Evolutionary conservation across 2,329 filamentous ascomycete species (phyloP).

Genomic region (Rutstroemia sydowiana): DNA sequence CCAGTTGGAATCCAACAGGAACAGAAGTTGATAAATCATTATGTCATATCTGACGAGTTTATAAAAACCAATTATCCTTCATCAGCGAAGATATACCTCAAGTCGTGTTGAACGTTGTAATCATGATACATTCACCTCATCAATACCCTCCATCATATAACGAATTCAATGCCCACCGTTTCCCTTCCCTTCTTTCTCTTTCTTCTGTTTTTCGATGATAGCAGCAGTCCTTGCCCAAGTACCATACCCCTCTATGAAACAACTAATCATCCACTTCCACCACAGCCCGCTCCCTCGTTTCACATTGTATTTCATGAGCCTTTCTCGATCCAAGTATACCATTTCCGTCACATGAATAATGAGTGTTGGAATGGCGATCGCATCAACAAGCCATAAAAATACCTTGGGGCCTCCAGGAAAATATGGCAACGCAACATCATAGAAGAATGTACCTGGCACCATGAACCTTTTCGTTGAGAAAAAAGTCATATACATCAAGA

Average conservation of each 20-base stretch:
- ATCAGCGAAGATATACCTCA: background rate
- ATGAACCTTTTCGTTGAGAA: conserved; percentile 46
- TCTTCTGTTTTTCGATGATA: conserved; percentile 38
- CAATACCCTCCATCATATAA: background rate
- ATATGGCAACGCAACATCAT: conserved; percentile 41
- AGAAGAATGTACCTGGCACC: conserved; percentile 42
- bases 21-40: too few species aligned
- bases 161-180: background rate
- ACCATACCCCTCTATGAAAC: conserved; percentile 47
- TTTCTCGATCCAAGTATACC: conserved; percentile 41
- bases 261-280: conserved; percentile 46
- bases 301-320: conserved; percentile 43
- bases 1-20: too few species aligned
- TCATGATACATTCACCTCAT: background rate
- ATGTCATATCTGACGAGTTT: too few species aligned
- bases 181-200: conserved; percentile 30
- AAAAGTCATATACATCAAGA: conserved; percentile 46
- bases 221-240: conserved; percentile 45
- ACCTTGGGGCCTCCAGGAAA: conserved; percentile 52
- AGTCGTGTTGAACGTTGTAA: background rate
- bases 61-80: too few species aligned
- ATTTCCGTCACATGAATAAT: conserved; percentile 59
- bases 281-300: conserved; percentile 38
- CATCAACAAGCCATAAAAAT: conserved; percentile 51
- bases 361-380: conserved; percentile 52